A percentile compares a stretch with the other conserved stretches of the same genome.
These are phyloP conservation scores for Podila epigama DNA, from an alignment of 192 early-diverging fungal genomes.

Conservation along the genomic window DNA sequence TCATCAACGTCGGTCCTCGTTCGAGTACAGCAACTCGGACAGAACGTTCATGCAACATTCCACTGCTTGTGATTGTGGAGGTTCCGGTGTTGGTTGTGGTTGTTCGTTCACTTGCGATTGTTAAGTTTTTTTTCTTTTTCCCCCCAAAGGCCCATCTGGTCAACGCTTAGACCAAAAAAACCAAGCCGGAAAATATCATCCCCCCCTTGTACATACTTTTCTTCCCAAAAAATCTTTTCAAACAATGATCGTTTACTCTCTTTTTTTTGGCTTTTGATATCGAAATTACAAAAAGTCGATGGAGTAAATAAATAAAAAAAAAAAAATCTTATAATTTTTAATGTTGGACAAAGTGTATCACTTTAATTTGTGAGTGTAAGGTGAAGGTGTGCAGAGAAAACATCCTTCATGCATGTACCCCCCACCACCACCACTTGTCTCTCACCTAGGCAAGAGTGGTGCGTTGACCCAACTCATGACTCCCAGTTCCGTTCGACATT, in stretches of 20 bases:
- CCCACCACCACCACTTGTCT: too few relatives aligned
- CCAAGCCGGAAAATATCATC: too few relatives aligned
- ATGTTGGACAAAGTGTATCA: too few relatives aligned
- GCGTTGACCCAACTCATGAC: slow-evolving; percentile 52
- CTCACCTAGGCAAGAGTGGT: slow-evolving; percentile 44
- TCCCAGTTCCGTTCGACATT: slow-evolving; percentile 57
- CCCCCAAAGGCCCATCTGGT: too few relatives aligned
- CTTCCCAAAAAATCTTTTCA: neutral
- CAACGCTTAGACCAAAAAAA: too few relatives aligned
- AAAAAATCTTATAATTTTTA: too few relatives aligned
- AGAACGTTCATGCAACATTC: slow-evolving; percentile 42
- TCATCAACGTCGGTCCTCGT: slow-evolving; percentile 29
- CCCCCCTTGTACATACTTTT: too few relatives aligned
- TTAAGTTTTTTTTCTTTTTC: slow-evolving; percentile 4
- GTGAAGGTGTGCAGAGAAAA: too few relatives aligned
- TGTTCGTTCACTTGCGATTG: slow-evolving; percentile 34
- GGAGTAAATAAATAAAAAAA: too few relatives aligned
- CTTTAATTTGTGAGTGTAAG: too few relatives aligned
- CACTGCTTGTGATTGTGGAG: slow-evolving; percentile 37
- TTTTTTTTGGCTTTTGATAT: neutral
- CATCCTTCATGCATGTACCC: too few relatives aligned
- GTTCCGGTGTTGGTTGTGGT: slow-evolving; percentile 42
- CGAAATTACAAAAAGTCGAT: neutral
- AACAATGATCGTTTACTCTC: neutral
- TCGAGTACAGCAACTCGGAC: slow-evolving; percentile 43